Base-by-base conservation (phyloP, 345 rosid species). In the Erodium maritimum region DNA sequence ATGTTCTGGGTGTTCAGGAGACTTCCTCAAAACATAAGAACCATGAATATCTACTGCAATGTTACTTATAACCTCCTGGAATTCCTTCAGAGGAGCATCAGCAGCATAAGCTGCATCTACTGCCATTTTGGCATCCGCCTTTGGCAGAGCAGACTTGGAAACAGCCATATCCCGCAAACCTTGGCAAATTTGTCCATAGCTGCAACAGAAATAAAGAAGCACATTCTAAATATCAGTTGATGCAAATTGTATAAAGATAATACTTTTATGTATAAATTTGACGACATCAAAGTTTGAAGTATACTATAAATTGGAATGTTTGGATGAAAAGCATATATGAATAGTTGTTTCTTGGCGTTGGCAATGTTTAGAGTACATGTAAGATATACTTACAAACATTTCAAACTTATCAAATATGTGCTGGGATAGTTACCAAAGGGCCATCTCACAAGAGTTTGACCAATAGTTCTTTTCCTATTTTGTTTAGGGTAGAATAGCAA, bases 131-230 rank as follows among this genome's bases (percentile, higher is more conserved):
- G 84, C 65, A 79, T 82, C 93, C 45, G 75, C 85, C 71, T 83
- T 91, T 9, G 87, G 95, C 66, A 71, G 78, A 61, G 72, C 61
- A 45, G 86, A 70, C 67, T 73, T 76, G 53, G 82, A 71, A 63
- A 93, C 67, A 17, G 91, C 95, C 78, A 76, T 64, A 58, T 79
- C 86, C 64, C 87, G 67, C 68, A 89, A 76, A 37, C 81, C 72
- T 76, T 82, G 80, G 67, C 81, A 72, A 50, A 91, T 79, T 54
- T 75, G 68, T 67, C 75, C 76, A 64, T 73, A 74, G 72, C 99
- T 93, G 77, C 69, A 10, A 78, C 63, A 61, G 61, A 64, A 58
- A 19, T 56, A 23, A 13, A 53, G 53, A 16, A 69, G 50, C 19
- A 68, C n/a, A 68, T 51, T 60, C 51, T 29, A 50, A 5, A 54